Base-by-base conservation (phyloP, 352 stramenopile genomes). In the Elongisporangium prolatum region DNA sequence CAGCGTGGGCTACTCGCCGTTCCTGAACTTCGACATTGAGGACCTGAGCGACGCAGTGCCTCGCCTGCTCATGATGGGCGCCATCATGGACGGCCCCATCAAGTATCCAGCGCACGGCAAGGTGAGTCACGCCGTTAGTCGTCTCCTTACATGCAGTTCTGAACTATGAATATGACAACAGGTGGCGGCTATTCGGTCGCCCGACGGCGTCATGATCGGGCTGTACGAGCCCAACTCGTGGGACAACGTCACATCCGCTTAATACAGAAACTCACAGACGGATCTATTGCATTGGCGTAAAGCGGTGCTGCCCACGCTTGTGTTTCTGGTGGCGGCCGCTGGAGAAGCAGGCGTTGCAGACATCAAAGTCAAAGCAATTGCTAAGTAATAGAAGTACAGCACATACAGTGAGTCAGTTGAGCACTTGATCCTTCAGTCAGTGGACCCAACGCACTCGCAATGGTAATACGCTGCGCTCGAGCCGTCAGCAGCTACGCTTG, bases 61-160 rank as follows among this genome's bases (percentile, higher is more conserved):
- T 54, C 72, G 86, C 58, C 68, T 96, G 54, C 70, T 97, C 21
- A 89, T 87, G 72, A 69, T 97, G 28, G 89, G 89, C 10, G 88
- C 83, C 17, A 90, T 88, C 56, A 93, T 97, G 76, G 89, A 97
- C 57, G 89, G 89, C 8, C 89, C 89, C 21, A 96, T 97, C 71
- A 97, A 97, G 69, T 97, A 97, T 73, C 89, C 89, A 7, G 85
- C 86, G 20, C 87, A 96, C 51, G 89, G 89, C 54, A 96, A 95
- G 68, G 79, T 91, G 54, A 48, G 63, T 50, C 2, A 34, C 20
- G 28, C 49, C 24, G 28, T 38, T 10, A 34, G 25, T 34, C 5
- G 20, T 21, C 6, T 52, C 7, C 38, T 51, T 21, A 50, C 3
- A 28, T 37, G n/a, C 40, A 55, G 16, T 7, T 34, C 24, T 34